Evolutionary conservation across 225 moss, liverwort and hornwort genomes (phyloP).

Genomic region (Bryoerythrophyllum caledonicum): DNA sequence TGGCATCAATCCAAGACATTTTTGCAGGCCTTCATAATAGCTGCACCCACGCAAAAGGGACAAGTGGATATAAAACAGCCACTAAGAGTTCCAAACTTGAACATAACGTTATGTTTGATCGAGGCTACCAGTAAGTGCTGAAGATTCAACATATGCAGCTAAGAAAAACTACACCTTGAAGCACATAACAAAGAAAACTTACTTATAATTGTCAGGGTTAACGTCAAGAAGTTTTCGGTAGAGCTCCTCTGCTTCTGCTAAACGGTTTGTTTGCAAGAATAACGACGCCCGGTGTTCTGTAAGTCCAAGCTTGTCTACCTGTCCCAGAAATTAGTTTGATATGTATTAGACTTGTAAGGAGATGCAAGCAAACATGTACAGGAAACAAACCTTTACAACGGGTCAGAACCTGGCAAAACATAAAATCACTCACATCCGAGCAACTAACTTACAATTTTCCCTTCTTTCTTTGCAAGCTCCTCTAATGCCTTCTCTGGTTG

Average conservation of each 20-base stretch:
- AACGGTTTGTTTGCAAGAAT: slow-evolving; percentile 58
- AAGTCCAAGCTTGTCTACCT: slow-evolving; percentile 84
- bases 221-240: slow-evolving; percentile 84
- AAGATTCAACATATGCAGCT: slow-evolving; percentile 3
- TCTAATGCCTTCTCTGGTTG: slow-evolving; percentile 75
- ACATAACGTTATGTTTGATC: not conserved
- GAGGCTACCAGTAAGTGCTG: not conserved
- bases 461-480: slow-evolving; percentile 82
- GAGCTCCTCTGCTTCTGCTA: slow-evolving; percentile 76
- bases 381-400: not conserved
- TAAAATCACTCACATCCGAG: not conserved
- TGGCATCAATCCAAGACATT: slow-evolving; percentile 72
- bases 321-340: slow-evolving; percentile 17
- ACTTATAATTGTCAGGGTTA: slow-evolving; percentile 92
- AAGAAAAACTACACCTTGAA: not conserved
- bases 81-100: slow-evolving; percentile 4
- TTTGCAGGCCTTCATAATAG: slow-evolving; percentile 91
- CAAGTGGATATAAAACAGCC: not conserved
- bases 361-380: not conserved
- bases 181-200: slow-evolving; percentile 11
- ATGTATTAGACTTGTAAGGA: not conserved
- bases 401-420: not conserved
- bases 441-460: slow-evolving; percentile 63
- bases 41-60: slow-evolving; percentile 30
- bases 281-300: slow-evolving; percentile 82